Conservation (phyloP, 768 basidiomycete species). For the Epithele typhae region DNA sequence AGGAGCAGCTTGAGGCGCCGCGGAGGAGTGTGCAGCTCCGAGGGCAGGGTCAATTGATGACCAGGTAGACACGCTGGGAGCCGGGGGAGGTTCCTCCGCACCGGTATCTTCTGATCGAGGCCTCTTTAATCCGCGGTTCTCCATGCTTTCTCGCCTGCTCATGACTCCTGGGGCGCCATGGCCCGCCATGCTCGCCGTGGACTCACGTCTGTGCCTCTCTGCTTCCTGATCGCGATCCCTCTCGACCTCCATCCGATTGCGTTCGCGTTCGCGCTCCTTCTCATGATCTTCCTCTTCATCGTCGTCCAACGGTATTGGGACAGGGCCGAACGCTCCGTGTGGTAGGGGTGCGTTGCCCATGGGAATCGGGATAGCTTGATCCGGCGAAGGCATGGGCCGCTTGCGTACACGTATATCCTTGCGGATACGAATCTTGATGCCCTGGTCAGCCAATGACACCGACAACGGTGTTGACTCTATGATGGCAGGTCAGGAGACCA, state of each 20-base stretch:
- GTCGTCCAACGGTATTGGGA: slow-evolving; percentile 18
- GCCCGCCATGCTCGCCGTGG: slow-evolving; percentile 4
- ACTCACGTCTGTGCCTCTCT: slow-evolving; percentile 18
- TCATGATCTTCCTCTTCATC: slow-evolving; percentile 18
- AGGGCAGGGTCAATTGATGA: slow-evolving; percentile 28
- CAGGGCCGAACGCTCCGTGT: slow-evolving; percentile 15
- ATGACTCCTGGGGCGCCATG: slow-evolving; percentile 5
- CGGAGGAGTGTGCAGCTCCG: slow-evolving; percentile 17
- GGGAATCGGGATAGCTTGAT: slow-evolving; percentile 19
- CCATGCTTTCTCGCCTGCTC: slow-evolving; percentile 14
- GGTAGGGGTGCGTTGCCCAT: slow-evolving; percentile 19
- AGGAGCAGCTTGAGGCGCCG: slow-evolving; percentile 6
- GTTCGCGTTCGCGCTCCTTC: slow-evolving; percentile 10
- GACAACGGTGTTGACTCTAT: slow-evolving; percentile 87
- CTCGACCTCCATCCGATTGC: slow-evolving; percentile 11
- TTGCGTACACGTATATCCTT: slow-evolving; percentile 88
- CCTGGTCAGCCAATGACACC: slow-evolving; percentile 89
- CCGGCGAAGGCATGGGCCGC: slow-evolving; percentile 41
- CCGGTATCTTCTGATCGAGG: slow-evolving; percentile 24
- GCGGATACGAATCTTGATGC: slow-evolving; percentile 91
- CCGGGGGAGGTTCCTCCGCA: slow-evolving; percentile 17
- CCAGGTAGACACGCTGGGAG: slow-evolving; percentile 14
- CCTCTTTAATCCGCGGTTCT: slow-evolving; percentile 21
- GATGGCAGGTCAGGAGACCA: neutral
- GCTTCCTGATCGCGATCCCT: slow-evolving; percentile 11